Evolutionary conservation across 495 filamentous ascomycete species (phyloP).

Genomic region (Aspergillus nidulans): DNA sequence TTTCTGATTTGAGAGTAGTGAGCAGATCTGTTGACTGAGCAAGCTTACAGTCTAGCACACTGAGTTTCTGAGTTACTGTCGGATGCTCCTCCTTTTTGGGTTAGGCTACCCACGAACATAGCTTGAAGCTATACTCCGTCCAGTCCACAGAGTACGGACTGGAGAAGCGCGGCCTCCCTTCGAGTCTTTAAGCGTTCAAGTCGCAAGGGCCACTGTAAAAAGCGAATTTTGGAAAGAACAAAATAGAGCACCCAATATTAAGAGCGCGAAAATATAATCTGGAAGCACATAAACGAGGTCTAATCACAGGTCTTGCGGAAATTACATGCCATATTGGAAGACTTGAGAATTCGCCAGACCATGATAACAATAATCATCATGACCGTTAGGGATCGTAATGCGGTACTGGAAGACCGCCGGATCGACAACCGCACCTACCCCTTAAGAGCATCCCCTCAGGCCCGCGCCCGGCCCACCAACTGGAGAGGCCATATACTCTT

Average conservation of each 20-base stretch:
- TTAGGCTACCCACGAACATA: conserved; percentile 5
- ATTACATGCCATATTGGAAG: background rate
- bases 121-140: background rate
- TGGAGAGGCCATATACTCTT: too few species aligned
- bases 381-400: background rate
- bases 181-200: background rate
- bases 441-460: background rate
- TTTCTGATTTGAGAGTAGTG: background rate
- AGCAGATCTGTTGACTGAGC: background rate
- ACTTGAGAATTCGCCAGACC: background rate
- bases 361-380: background rate
- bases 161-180: too few species aligned
- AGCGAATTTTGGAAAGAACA: background rate
- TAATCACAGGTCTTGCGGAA: background rate
- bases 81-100: conserved; percentile 12
- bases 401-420: background rate
- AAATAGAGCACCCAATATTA: background rate
- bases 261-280: background rate
- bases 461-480: too few species aligned
- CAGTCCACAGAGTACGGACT: too few species aligned
- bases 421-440: background rate
- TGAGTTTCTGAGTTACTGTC: conserved; percentile 3
- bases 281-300: background rate
- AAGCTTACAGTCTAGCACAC: background rate
- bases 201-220: background rate